These are phyloP conservation scores for Alternaria viburni DNA, from an alignment of 2,329 filamentous ascomycete genomes.

Conservation along the genomic window DNA sequence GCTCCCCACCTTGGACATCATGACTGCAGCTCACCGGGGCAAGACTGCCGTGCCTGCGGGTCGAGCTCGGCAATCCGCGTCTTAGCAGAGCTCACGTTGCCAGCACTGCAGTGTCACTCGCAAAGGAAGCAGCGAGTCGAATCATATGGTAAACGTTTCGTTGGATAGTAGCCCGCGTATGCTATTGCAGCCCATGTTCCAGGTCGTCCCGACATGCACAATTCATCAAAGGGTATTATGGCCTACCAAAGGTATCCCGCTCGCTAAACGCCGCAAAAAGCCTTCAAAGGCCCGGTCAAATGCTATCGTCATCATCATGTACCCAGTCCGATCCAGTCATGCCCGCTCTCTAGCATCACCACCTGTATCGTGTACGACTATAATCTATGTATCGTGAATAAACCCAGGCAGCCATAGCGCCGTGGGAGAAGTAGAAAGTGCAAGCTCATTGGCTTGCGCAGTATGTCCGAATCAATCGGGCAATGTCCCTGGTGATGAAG, in stretches of 20 bases:
- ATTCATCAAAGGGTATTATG: slow-evolving; percentile 19
- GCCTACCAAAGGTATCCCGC: slow-evolving; percentile 7
- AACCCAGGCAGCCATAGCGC: slow-evolving; percentile 8
- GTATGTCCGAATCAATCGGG: slow-evolving; percentile 63
- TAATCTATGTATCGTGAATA: slow-evolving; percentile 17
- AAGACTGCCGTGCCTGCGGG: slow-evolving; percentile 1
- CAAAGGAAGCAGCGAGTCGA: neutral
- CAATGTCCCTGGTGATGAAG: slow-evolving; percentile 67
- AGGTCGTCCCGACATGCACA: slow-evolving; percentile 9
- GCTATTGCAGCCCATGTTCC: slow-evolving; percentile 1
- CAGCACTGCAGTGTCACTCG: neutral
- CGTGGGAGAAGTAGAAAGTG: slow-evolving; percentile 1
- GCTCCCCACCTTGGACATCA: slow-evolving; percentile 12
- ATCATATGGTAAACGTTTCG: neutral
- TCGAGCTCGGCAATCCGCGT: neutral
- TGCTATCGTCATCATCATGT: slow-evolving; percentile 28
- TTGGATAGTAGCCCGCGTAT: slow-evolving; percentile 2
- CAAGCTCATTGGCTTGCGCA: slow-evolving; percentile 35
- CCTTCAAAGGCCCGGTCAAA: slow-evolving; percentile 5
- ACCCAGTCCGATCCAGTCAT: slow-evolving; percentile 13
- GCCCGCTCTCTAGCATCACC: neutral
- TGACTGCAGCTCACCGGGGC: neutral
- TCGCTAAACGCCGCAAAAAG: slow-evolving; percentile 15
- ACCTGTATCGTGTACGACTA: slow-evolving; percentile 12
- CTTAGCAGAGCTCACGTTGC: neutral